Evolutionary conservation across 2,329 filamentous ascomycete genomes (phyloP).

Genomic region (Apiospora kogelbergensis): DNA sequence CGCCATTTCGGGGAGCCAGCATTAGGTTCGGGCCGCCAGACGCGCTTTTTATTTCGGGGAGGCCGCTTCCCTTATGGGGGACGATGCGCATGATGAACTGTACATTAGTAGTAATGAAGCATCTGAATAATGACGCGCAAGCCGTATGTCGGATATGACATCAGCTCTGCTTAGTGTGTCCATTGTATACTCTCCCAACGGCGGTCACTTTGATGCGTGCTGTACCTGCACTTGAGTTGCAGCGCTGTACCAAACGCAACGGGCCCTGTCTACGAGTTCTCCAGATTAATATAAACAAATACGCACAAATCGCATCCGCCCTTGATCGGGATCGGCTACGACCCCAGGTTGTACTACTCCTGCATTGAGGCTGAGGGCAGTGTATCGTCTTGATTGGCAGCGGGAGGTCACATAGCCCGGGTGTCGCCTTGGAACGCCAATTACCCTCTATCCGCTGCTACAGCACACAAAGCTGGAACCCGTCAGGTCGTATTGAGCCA

Average conservation of each 20-base stretch:
- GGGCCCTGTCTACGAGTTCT: background rate
- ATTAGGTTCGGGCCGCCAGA: background rate
- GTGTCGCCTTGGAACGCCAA: background rate
- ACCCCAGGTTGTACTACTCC: background rate
- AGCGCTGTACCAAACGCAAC: background rate
- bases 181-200: background rate
- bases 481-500: background rate
- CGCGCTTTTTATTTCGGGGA: conserved; percentile 8
- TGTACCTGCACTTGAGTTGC: background rate
- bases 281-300: background rate
- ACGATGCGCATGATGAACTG: conserved; percentile 18
- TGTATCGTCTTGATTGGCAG: conserved; percentile 1
- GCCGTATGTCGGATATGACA: background rate
- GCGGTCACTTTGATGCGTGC: background rate
- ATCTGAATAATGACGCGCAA: background rate
- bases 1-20: background rate
- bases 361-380: conserved; percentile 1
- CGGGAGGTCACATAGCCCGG: background rate
- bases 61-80: background rate
- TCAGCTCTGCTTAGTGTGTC: background rate
- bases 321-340: background rate
- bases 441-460: background rate
- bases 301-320: background rate
- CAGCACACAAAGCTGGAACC: background rate
- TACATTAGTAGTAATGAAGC: conserved; percentile 20